phyloP scores from a whole-genome alignment of 495 filamentous ascomycete genomes.

The Terfezia claveryi region DNA sequence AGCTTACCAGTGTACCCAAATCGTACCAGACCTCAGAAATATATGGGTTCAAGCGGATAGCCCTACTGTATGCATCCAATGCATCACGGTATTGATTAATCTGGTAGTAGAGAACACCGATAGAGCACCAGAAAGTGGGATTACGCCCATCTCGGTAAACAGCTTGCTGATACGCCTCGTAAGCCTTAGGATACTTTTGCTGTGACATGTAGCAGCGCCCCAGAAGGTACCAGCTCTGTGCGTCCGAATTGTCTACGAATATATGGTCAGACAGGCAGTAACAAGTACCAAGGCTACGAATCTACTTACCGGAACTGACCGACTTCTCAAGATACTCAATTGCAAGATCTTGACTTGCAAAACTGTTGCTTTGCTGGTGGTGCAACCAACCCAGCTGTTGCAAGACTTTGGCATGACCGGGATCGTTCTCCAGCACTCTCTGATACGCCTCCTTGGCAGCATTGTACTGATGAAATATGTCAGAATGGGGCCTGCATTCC shows the following conservation, averaged over 20 bases:
- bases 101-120: conserved; percentile 97
- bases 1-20: conserved; percentile 75
- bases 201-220: conserved; percentile 99
- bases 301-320: conserved; percentile 64
- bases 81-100: conserved; percentile 99
- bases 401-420: conserved; percentile 91
- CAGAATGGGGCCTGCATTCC: neutral
- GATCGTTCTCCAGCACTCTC: conserved; percentile 82
- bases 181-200: conserved; percentile 96
- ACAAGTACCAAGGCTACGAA: conserved; percentile 2
- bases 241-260: conserved; percentile 62
- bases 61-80: conserved; percentile 92
- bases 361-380: conserved; percentile 80
- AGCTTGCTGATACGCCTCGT: conserved; percentile 96
- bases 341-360: conserved; percentile 76
- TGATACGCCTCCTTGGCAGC: conserved; percentile 77
- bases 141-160: conserved; percentile 97
- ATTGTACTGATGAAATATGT: conserved; percentile 46
- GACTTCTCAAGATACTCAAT: conserved; percentile 97
- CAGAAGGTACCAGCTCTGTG: conserved; percentile 96
- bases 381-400: conserved; percentile 97
- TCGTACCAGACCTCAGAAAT: conserved; percentile 99
- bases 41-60: conserved; percentile 92
- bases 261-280: conserved; percentile 14
- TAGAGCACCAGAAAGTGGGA: conserved; percentile 99